phyloP scores from a whole-genome alignment of 169 alveolate genomes.

The Ichthyophthirius multifiliis region DNA sequence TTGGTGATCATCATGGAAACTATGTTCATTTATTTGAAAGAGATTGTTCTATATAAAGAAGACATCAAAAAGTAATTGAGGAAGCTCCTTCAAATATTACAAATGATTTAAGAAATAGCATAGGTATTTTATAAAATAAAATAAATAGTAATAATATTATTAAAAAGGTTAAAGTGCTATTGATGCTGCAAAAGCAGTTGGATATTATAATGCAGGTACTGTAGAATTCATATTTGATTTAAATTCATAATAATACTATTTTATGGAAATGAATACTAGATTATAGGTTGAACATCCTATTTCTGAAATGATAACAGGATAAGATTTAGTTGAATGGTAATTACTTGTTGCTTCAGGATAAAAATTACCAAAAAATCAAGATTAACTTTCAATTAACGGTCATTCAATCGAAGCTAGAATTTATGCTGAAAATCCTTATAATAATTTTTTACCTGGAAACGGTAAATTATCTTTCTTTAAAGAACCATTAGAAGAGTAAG shows the following conservation, averaged over 20 bases:
- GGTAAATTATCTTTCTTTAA: conserved; percentile 55
- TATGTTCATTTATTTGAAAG: conserved; percentile 75
- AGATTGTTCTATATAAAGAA: conserved; percentile 80
- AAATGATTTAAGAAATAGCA: conserved; percentile 29
- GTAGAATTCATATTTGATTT: conserved; percentile 77
- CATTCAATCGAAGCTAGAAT: conserved; percentile 79
- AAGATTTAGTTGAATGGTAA: conserved; percentile 85
- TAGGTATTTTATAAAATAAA: conserved; percentile 35
- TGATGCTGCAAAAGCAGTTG: conserved; percentile 77
- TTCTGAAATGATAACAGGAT: conserved; percentile 82
- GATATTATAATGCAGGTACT: conserved; percentile 85
- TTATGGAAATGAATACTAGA: conserved; percentile 88
- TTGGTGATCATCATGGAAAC: conserved; percentile 77
- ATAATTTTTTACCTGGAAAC: conserved; percentile 66
- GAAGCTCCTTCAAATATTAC: conserved; percentile 79
- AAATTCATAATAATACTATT: conserved; percentile 59
- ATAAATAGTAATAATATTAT: not conserved
- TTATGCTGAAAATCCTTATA: conserved; percentile 77
- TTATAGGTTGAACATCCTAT: conserved; percentile 89
- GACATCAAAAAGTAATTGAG: conserved; percentile 82
- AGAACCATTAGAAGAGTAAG: conserved; percentile 48
- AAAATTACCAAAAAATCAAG: conserved; percentile 53
- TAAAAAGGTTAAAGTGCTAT: conserved; percentile 67
- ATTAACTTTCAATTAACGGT: conserved; percentile 58
- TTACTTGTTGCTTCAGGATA: conserved; percentile 75